A percentile compares a stretch with the other conserved stretches of the same genome.
Evolutionary conservation across 257 asterid genomes (phyloP).

Genomic region (Capsicum rhomboideum): DNA sequence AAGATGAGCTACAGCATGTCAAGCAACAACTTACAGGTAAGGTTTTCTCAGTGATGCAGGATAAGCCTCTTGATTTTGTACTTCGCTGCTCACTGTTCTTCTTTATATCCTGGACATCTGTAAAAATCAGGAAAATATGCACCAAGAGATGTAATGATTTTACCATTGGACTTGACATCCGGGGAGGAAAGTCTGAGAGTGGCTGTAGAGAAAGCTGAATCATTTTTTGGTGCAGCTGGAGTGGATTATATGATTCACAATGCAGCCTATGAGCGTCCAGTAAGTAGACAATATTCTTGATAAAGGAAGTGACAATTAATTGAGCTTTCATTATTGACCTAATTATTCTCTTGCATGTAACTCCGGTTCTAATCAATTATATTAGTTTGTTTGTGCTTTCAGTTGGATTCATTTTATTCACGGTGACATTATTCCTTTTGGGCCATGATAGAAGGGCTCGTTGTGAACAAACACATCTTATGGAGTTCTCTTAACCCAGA

Average conservation of each 20-base stretch:
- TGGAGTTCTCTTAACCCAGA: background rate
- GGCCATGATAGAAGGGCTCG: background rate
- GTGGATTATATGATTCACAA: conserved; percentile 93
- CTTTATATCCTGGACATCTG: conserved; percentile 6
- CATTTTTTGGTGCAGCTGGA: conserved; percentile 71
- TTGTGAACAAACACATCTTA: background rate
- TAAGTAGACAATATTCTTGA: conserved; percentile 27
- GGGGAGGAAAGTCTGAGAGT: conserved; percentile 63
- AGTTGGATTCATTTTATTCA: background rate
- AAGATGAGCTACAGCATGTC: conserved; percentile 73
- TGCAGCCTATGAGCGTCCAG: conserved; percentile 99
- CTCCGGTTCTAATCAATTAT: background rate
- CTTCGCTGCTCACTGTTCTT: background rate
- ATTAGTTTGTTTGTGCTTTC: background rate
- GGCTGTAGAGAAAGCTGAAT: conserved; percentile 75
- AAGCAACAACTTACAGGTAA: conserved; percentile 64
- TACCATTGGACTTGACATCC: conserved; percentile 78
- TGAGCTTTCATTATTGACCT: background rate
- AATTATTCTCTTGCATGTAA: background rate
- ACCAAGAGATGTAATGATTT: conserved; percentile 63
- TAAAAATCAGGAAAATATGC: conserved; percentile 67
- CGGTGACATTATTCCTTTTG: background rate
- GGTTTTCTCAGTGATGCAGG: conserved; percentile 8
- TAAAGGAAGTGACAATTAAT: background rate
- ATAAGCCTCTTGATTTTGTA: background rate